These are phyloP conservation scores for Sporothrix sp. DNA, from an alignment of 2,329 filamentous ascomycete genomes.

Conservation along the genomic window DNA sequence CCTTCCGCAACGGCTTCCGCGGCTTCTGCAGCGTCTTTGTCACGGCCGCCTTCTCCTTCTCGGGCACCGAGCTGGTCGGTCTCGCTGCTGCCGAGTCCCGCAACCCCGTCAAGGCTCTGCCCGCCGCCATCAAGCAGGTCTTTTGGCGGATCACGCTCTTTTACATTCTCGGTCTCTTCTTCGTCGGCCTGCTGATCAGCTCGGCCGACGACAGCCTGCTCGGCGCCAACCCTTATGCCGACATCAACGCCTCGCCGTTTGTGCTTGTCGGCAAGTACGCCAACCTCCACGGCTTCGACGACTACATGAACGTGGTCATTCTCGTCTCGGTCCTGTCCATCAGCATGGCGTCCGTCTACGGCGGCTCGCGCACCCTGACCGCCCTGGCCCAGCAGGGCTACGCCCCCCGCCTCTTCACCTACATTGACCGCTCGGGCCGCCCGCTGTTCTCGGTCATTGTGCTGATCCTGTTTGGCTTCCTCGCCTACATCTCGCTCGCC, in stretches of 20 bases:
- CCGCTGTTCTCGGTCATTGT: constrained; percentile 41
- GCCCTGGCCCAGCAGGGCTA: constrained; percentile 51
- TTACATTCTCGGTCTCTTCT: constrained; percentile 43
- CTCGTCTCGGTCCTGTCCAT: constrained; percentile 49
- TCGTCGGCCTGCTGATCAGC: constrained; percentile 41
- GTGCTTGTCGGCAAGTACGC: constrained; percentile 48
- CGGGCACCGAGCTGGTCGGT: constrained; percentile 65
- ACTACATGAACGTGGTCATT: constrained; percentile 51
- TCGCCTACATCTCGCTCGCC: constrained; percentile 40
- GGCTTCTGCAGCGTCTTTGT: constrained; percentile 65
- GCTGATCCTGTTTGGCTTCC: constrained; percentile 38
- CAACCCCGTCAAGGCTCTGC: constrained; percentile 63
- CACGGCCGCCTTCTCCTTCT: constrained; percentile 63
- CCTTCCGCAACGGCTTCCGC: constrained; percentile 64
- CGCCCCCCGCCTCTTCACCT: constrained; percentile 46
- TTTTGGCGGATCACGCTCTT: constrained; percentile 50
- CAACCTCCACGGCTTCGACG: constrained; percentile 40
- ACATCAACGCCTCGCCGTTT: constrained; percentile 43
- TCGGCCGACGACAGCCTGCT: constrained; percentile 39
- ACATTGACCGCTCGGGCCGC: constrained; percentile 48
- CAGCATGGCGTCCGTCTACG: constrained; percentile 49
- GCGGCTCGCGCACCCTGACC: constrained; percentile 48
- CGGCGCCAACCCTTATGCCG: constrained; percentile 35
- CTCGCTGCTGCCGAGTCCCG: constrained; percentile 61
- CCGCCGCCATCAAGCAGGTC: constrained; percentile 74